phyloP scores from a whole-genome alignment of 2,329 filamentous ascomycete genomes.

The Fusarium subglutinans region DNA sequence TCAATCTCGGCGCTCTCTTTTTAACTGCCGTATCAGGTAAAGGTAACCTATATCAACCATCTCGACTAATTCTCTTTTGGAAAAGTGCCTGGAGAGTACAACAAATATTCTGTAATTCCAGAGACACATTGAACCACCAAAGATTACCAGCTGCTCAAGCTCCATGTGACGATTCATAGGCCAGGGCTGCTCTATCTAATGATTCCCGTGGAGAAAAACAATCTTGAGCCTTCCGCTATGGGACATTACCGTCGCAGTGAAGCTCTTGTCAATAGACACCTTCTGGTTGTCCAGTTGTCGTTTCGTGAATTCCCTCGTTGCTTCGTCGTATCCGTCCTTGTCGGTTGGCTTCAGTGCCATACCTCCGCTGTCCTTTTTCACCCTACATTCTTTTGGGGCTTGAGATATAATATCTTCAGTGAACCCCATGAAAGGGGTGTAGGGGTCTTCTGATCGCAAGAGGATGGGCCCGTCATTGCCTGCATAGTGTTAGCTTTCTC shows the following conservation, averaged over 20 bases:
- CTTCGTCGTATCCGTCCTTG: conserved; percentile 24
- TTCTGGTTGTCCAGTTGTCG: not conserved
- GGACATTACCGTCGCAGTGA: conserved; percentile 27
- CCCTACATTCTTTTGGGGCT: conserved; percentile 18
- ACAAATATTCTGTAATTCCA: not conserved
- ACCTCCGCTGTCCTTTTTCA: conserved; percentile 16
- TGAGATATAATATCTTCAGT: conserved; percentile 7
- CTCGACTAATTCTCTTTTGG: not conserved
- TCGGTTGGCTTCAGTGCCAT: conserved; percentile 29
- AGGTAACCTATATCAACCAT: not conserved
- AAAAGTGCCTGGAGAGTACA: not conserved
- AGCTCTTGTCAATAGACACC: conserved; percentile 25
- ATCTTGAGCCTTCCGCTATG: conserved; percentile 27
- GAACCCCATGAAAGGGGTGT: conserved; percentile 21
- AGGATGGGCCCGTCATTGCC: conserved; percentile 31
- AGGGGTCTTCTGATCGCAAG: conserved; percentile 19
- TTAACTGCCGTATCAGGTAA: not conserved
- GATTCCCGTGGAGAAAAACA: conserved; percentile 18
- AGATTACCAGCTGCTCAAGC: not conserved
- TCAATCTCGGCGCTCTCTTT: conserved; percentile 5
- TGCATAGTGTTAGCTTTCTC: not conserved
- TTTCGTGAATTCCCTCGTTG: conserved; percentile 20
- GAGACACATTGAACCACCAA: no score
- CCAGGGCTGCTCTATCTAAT: not conserved
- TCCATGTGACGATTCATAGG: not conserved